Percentiles rank a stretch among this genome's conserved stretches.
Conservation (phyloP, 2,329 filamentous ascomycete genomes). For the Alternaria angustiovoidea region DNA sequence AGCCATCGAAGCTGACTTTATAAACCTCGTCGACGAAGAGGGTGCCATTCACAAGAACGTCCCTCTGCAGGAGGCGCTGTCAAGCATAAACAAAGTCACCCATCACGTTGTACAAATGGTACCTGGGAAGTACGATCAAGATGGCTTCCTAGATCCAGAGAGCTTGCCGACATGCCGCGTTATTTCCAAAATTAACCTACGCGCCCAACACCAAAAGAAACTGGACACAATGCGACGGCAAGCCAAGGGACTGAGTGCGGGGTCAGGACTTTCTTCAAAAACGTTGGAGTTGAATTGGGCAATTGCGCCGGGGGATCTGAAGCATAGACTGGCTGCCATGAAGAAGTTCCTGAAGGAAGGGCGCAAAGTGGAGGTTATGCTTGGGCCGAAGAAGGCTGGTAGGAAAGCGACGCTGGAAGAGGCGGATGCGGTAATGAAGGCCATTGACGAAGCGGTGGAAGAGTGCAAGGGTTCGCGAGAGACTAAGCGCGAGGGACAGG, state of each 20-base stretch:
- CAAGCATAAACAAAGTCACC: conserved; percentile 57
- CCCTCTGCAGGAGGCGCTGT: conserved; percentile 51
- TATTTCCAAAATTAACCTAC: conserved; percentile 64
- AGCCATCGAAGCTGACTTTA: conserved; percentile 56
- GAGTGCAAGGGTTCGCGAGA: conserved; percentile 45
- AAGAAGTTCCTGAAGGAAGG: conserved; percentile 77
- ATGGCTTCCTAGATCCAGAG: conserved; percentile 51
- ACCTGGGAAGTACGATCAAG: conserved; percentile 32
- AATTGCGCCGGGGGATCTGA: conserved; percentile 77
- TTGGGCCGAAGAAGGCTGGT: conserved; percentile 73
- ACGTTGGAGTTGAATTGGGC: conserved; percentile 92
- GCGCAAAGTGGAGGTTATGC: conserved; percentile 74
- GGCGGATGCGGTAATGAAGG: conserved; percentile 61
- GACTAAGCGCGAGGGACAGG: conserved; percentile 35
- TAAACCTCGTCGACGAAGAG: conserved; percentile 56
- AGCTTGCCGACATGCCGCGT: conserved; percentile 73
- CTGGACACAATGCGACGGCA: conserved; percentile 54
- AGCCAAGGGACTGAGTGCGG: conserved; percentile 40
- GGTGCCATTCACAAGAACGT: conserved; percentile 48
- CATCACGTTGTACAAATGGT: conserved; percentile 62
- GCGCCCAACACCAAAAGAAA: conserved; percentile 57
- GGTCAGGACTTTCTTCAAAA: conserved; percentile 61
- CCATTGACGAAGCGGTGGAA: conserved; percentile 56
- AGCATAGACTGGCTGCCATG: conserved; percentile 61
- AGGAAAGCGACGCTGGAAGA: conserved; percentile 68